Percentiles rank a stretch among this genome's conserved stretches.
phyloP scores from a whole-genome alignment of 306 rosid genomes.

The Erythrophleum fordii region DNA sequence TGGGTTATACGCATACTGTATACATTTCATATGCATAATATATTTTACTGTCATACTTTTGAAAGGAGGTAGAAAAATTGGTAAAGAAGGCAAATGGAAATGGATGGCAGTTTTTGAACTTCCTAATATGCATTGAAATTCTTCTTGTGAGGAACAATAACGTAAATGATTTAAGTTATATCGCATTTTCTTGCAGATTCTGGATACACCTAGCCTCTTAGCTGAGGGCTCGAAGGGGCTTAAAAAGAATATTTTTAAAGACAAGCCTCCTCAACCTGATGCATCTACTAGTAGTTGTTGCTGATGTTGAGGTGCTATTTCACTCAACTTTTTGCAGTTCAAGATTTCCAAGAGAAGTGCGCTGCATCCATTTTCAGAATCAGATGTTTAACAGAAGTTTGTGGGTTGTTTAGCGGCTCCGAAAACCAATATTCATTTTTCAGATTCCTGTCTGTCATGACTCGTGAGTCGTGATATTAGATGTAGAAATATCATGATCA shows the following conservation, averaged over 20 bases:
- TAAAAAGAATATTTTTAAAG: conserved; percentile 83
- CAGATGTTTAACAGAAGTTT: conserved; percentile 32
- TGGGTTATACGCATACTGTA: conserved; percentile 7
- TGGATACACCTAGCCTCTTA: conserved; percentile 82
- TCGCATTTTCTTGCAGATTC: conserved; percentile 57
- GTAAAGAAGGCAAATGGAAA: background rate
- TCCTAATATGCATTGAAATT: background rate
- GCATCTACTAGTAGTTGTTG: conserved; percentile 77
- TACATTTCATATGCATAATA: background rate
- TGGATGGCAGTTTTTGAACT: background rate
- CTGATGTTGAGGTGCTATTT: conserved; percentile 48
- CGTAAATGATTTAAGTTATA: background rate
- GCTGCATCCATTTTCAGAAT: conserved; percentile 32
- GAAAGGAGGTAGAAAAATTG: background rate
- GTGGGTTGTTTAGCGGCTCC: conserved; percentile 28
- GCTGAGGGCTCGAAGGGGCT: conserved; percentile 85
- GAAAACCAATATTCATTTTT: background rate
- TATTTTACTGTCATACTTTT: background rate
- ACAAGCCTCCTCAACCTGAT: conserved; percentile 55
- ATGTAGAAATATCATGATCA: conserved; percentile 30
- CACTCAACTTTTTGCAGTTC: conserved; percentile 22
- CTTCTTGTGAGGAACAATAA: background rate
- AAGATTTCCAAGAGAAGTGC: conserved; percentile 31
- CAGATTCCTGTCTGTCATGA: conserved; percentile 9
- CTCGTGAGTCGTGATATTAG: background rate